A percentile compares a stretch with the other conserved stretches of the same genome.
phyloP scores from a whole-genome alignment of 345 rosid species.

The Sisymbrium irio region DNA sequence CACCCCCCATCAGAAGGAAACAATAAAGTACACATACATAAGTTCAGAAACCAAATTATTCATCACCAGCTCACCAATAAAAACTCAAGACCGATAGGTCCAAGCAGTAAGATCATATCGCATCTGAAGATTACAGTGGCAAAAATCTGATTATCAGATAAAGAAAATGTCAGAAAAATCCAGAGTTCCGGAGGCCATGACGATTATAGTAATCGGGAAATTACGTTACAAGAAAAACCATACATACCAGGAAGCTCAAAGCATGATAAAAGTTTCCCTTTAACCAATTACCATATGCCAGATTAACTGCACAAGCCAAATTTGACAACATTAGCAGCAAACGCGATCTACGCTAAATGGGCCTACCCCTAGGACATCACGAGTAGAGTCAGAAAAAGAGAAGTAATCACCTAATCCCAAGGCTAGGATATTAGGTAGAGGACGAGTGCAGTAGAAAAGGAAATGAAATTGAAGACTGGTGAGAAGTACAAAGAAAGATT shows the following conservation, averaged over 20 bases:
- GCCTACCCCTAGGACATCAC: slow-evolving; percentile 1
- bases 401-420: slow-evolving; percentile 71
- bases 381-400: slow-evolving; percentile 5
- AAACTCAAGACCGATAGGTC: slow-evolving; percentile 75
- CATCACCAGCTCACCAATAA: slow-evolving; percentile 62
- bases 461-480: slow-evolving; percentile 86
- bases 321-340: slow-evolving; percentile 25
- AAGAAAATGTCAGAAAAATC: slow-evolving; percentile 18
- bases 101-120: slow-evolving; percentile 72
- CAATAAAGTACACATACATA: slow-evolving; percentile 15
- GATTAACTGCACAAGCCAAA: slow-evolving; percentile 57
- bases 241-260: slow-evolving; percentile 76
- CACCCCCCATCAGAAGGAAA: slow-evolving; percentile 36
- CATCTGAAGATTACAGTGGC: slow-evolving; percentile 78
- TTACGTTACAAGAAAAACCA: background rate
- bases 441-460: slow-evolving; percentile 89
- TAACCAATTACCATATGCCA: slow-evolving; percentile 83
- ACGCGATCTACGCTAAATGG: background rate
- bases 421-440: slow-evolving; percentile 89
- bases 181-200: slow-evolving; percentile 12
- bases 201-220: background rate
- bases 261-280: slow-evolving; percentile 58
- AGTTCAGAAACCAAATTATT: background rate
- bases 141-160: slow-evolving; percentile 55
- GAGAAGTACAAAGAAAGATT: slow-evolving; percentile 82